These are phyloP conservation scores for Schizothecium vesticola DNA, from an alignment of 495 filamentous ascomycete species.

Conservation along the genomic window DNA sequence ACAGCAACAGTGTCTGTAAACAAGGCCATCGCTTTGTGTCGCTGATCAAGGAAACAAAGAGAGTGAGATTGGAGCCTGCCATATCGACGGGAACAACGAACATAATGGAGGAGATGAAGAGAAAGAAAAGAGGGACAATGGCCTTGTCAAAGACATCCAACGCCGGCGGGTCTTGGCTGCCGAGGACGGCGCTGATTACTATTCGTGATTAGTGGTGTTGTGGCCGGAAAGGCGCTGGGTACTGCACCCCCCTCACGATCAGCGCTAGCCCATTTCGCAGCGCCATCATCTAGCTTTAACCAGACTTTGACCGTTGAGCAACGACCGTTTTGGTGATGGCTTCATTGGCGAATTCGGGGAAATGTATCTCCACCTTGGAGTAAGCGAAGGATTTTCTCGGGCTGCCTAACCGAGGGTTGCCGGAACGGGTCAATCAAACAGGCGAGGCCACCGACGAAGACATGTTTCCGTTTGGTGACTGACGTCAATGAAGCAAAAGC, in stretches of 20 bases:
- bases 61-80: background rate
- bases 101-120: background rate
- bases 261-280: background rate
- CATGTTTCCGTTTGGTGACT: background rate
- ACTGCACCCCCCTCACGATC: background rate
- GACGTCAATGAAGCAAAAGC: background rate
- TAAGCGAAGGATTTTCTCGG: background rate
- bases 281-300: background rate
- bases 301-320: background rate
- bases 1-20: background rate
- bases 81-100: background rate
- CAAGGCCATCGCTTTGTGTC: background rate
- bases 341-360: background rate
- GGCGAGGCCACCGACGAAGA: background rate
- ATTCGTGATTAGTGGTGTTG: background rate
- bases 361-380: background rate
- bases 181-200: background rate
- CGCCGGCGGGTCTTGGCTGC: background rate
- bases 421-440: background rate
- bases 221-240: background rate
- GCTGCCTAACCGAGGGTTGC: background rate
- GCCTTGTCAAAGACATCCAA: background rate
- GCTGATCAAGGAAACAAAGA: background rate
- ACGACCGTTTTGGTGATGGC: background rate
- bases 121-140: background rate